Base-by-base conservation (phyloP, 2,329 filamentous ascomycete species). In the Trichoderma koningiopsis region DNA sequence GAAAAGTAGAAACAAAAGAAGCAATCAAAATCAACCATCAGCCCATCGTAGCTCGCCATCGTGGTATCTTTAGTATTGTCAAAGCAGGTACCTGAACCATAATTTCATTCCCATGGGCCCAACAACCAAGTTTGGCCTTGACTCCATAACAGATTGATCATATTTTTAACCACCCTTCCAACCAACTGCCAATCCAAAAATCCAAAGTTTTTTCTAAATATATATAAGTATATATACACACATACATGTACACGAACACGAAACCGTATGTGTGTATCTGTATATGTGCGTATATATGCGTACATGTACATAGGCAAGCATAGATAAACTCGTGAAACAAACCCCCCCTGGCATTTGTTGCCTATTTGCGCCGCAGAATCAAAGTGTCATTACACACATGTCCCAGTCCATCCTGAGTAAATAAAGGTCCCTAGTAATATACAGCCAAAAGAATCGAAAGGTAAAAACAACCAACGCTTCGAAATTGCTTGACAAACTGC, bases 21-120 rank as follows among this genome's bases (percentile, higher is more conserved):
- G 8, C 6, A 43, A 43, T 43, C 40, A 43, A 43, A 64, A 43
- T 43, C 35, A 64, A 16, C 37, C 31, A 33, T 31, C 53, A 53
- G 22, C 52, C 35, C 37, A 47, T 58, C 37, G 14, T 19, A 52
- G 57, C 43, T 63, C 37, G 52, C 24, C 37, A 59, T 59, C 33
- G 43, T 69, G 68, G 68, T 69, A 69, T 69, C 64, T 72, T 70
- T 70, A 33, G 19, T 49, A 58, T 72, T 70, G 33, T 63, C 29
- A 64, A 61, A 35, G 33, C 13, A 35, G 33, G 53, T 31, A 56
- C 19, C 61, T 40, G 62, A 68, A 55, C 52, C 58, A 27, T 35
- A 63, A 74, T 74, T 27, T 72, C 40, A 70, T 77, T 76, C 16
- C 78, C 77, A 14, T 76, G 74, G 49, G 27, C 31, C 29, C 43